phyloP scores from a whole-genome alignment of 176 grass and related monocot genomes.

The Melocanna baccifera region DNA sequence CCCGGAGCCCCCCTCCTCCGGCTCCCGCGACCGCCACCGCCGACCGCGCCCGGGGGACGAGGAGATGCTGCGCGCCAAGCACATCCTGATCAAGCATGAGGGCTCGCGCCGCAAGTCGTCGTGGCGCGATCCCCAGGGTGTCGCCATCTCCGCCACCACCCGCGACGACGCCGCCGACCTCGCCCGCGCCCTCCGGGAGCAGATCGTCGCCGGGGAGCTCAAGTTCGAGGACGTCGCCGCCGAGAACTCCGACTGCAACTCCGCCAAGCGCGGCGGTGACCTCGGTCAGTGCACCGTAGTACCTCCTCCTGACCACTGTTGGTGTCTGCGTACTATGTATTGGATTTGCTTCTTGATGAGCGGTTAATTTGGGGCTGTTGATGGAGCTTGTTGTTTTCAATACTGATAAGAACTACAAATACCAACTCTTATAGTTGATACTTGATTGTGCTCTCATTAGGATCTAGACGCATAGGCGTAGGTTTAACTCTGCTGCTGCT shows the following conservation, averaged over 20 bases:
- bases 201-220: slow-evolving; percentile 58
- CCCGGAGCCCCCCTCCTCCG: slow-evolving; percentile 23
- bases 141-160: slow-evolving; percentile 77
- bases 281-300: slow-evolving; percentile 53
- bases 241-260: slow-evolving; percentile 81
- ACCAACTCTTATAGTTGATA: background rate
- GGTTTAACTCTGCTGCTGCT: background rate
- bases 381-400: background rate
- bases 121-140: slow-evolving; percentile 81
- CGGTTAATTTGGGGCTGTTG: background rate
- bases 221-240: slow-evolving; percentile 65
- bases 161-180: slow-evolving; percentile 70
- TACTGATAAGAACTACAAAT: background rate
- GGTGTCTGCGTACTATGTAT: background rate
- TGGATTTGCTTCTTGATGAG: slow-evolving; percentile 8
- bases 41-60: background rate
- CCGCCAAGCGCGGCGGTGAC: slow-evolving; percentile 89
- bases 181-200: slow-evolving; percentile 56
- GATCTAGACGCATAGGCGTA: background rate
- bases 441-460: background rate
- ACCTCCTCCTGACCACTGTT: background rate
- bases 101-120: slow-evolving; percentile 85
- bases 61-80: slow-evolving; percentile 62
- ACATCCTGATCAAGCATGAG: slow-evolving; percentile 97
- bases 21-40: slow-evolving; percentile 23